phyloP scores from a whole-genome alignment of 106 monocot genomes.

The Dioscorea zingiberensis region DNA sequence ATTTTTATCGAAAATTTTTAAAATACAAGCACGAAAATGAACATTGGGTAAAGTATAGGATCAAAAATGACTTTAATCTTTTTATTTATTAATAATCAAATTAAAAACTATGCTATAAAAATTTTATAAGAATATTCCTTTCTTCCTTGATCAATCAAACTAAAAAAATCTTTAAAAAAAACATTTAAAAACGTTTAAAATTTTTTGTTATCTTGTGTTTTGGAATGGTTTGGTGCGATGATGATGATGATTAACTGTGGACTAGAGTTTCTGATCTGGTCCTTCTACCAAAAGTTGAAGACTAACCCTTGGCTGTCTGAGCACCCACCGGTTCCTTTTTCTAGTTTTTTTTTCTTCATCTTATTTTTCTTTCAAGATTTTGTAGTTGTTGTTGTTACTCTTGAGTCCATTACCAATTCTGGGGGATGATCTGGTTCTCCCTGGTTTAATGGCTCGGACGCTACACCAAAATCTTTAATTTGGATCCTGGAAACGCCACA shows the following conservation, averaged over 20 bases:
- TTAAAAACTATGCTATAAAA: too few relatives aligned
- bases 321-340: neutral
- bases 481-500: slow-evolving; percentile 16
- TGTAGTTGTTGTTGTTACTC: neutral
- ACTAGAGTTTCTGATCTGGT: slow-evolving; percentile 25
- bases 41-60: too few relatives aligned
- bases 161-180: too few relatives aligned
- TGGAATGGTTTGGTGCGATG: neutral
- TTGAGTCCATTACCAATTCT: slow-evolving; percentile 18
- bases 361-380: neutral
- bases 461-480: neutral
- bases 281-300: neutral
- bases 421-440: slow-evolving; percentile 5
- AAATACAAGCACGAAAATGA: too few relatives aligned
- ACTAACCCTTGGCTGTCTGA: slow-evolving; percentile 11
- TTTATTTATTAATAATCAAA: too few relatives aligned
- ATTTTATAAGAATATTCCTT: too few relatives aligned
- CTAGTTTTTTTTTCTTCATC: neutral
- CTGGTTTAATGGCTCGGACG: slow-evolving; percentile 16
- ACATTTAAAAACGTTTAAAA: too few relatives aligned
- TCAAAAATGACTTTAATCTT: too few relatives aligned
- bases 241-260: slow-evolving; percentile 7
- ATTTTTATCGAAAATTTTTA: too few relatives aligned
- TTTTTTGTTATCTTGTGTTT: neutral
- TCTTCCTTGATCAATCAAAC: too few relatives aligned